Percentiles rank a stretch among this genome's conserved stretches.
phyloP scores from a whole-genome alignment of 768 basidiomycete genomes.

The Amanita rimosa region DNA sequence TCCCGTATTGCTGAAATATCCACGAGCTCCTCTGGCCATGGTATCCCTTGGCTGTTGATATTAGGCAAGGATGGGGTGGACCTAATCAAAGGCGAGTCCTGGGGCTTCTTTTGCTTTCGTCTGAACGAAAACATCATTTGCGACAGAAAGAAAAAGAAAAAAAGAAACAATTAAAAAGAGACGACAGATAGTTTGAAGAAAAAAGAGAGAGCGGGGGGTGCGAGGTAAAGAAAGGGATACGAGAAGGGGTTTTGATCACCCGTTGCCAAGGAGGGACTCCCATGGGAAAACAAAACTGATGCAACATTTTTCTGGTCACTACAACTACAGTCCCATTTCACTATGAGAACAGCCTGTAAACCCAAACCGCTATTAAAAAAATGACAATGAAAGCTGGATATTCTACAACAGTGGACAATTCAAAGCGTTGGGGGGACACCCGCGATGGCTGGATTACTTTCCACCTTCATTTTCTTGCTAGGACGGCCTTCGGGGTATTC shows the following conservation, averaged over 20 bases:
- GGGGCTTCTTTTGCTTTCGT: slow-evolving; percentile 43
- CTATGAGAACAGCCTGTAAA: slow-evolving; percentile 10
- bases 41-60: slow-evolving; percentile 61
- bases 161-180: slow-evolving; percentile 11
- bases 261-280: neutral
- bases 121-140: slow-evolving; percentile 64
- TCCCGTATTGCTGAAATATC: slow-evolving; percentile 58
- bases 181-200: slow-evolving; percentile 4
- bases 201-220: too few species aligned
- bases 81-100: slow-evolving; percentile 39
- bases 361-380: slow-evolving; percentile 13
- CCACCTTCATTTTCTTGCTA: slow-evolving; percentile 67
- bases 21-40: slow-evolving; percentile 79
- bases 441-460: slow-evolving; percentile 30
- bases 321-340: slow-evolving; percentile 13
- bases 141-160: slow-evolving; percentile 8
- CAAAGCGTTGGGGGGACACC: slow-evolving; percentile 42
- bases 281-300: slow-evolving; percentile 5
- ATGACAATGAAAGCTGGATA: slow-evolving; percentile 16
- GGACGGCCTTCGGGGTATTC: slow-evolving; percentile 44
- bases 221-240: neutral
- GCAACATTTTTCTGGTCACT: slow-evolving; percentile 5
- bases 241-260: neutral
- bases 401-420: slow-evolving; percentile 22
- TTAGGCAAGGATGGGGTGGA: slow-evolving; percentile 78